Evolutionary conservation across 306 rosid genomes (phyloP), one percentile per base, ranked within the genome.

Genomic region (Sophora flavescens): DNA sequence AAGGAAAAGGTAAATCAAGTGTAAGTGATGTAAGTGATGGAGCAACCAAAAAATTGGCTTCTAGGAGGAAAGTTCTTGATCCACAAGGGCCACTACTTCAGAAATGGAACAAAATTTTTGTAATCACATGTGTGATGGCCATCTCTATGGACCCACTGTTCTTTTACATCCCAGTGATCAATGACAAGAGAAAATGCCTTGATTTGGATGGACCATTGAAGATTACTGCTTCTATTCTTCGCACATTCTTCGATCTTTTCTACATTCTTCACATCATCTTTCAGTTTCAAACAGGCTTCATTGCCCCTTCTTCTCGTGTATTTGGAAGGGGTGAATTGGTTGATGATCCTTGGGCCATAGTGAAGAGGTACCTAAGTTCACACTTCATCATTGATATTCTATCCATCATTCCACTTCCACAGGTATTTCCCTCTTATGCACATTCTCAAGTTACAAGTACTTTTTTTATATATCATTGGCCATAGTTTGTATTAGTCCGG

Each of bases 391-490:
- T 95, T 56, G 99, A 96, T 77, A 51, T 96, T 78, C 81, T 96
- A 10, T 85, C 99, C 44, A 82, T 96, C 74, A 73, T 96, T 80
- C 99, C 99, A 57, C 78, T 91, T 53, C 99, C 98, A 63, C 99
- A 96, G 93, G 99, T 95, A 86, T 70, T 42, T 42, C 2, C 30
- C 42, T 70, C 60, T 51, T 22, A 30, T 32, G 28, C 22, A 39
- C 61, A 47, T 39, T 30, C 6, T 4, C 67, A 39, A 62, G 14
- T 66, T 26, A 36, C 17, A 48, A 63, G 39, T 53, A 10, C n/a
- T 44, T 10, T 42, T 42, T 14, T 52, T 13, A 33, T 68, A 35
- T 48, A 35, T 4, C 52, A 66, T 4, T 18, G 51, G 30, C 39
- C 38, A 48, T 74, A 62, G 15, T 74, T 45, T 33, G 18, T 33